Evolutionary conservation across 2,329 filamentous ascomycete species (phyloP), one percentile per base, ranked within the genome.

Genomic region (Cucurbitaria berberidis): DNA sequence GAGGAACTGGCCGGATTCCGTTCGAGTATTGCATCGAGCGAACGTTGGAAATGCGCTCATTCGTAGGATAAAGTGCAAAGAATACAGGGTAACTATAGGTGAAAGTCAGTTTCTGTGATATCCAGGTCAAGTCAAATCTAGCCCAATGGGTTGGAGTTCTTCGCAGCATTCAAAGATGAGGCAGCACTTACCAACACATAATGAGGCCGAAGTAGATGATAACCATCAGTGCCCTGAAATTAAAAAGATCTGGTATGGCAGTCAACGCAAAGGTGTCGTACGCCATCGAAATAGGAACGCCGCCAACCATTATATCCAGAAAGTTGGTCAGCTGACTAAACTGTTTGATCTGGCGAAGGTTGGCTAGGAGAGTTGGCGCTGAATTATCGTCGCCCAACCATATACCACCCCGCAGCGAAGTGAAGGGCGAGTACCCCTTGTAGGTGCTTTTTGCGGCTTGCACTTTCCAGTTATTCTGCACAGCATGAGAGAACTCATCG

Each of bases 1-100:
- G 80, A 0, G 91, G 90, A 15, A 89, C 77, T 0, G 89, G 87
- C 9, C 89, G 83, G 29, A 96, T 90, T 35, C 93, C 92, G 67
- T 96, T 96, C 35, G 89, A 93, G 75, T 96, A 96, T 69, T 96
- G 88, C 24, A 96, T 79, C 10, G 89, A 88, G 39, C 92, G 85
- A 15, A 97, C 89, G 55, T 91, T 89, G 36, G 86, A 81, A 5
- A 90, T 81, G 19, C 91, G 83, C 72, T 96, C 93, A 19, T 89
- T 80, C 18, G 91, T 96, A 0, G 90, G 90, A 67, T 96, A 96
- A 1, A 96, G 79, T 0, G 89, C 84, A 66, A 96, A 95, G 78
- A 96, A 95, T 3, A 88, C 90, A 0, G 92, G 91, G 64, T 89
- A 93, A 1, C 86, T 86, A 3, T 84, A 87, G 78, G 68, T 96